These are phyloP conservation scores for Fusarium virguliforme DNA, from an alignment of 2,329 filamentous ascomycete genomes.

Conservation along the genomic window DNA sequence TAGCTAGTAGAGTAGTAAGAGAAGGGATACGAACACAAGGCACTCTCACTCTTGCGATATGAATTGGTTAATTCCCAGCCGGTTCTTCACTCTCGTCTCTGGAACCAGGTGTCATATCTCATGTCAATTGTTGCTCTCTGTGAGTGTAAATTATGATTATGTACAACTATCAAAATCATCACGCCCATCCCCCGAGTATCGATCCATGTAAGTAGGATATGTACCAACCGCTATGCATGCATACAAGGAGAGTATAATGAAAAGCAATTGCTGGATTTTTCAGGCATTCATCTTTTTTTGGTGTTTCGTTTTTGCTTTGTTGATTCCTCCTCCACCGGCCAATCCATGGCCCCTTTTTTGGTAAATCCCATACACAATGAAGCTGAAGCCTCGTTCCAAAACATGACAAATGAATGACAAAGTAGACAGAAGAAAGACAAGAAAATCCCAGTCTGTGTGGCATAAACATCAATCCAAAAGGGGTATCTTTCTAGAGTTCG, in stretches of 20 bases:
- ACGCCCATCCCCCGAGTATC: conserved; percentile 21
- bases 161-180: conserved; percentile 42
- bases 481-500: conserved; percentile 61
- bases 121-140: conserved; percentile 30
- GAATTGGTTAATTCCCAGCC: neutral
- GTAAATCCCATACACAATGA: conserved; percentile 2
- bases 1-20: conserved; percentile 30
- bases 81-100: neutral
- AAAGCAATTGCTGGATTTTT: conserved; percentile 24
- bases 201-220: conserved; percentile 18
- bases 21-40: conserved; percentile 9
- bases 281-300: conserved; percentile 30
- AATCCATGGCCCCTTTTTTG: conserved; percentile 24
- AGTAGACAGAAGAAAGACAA: conserved; percentile 19
- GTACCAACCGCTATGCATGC: conserved; percentile 47
- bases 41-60: conserved; percentile 7
- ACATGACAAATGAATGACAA: conserved; percentile 34
- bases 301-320: conserved; percentile 24
- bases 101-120: conserved; percentile 11
- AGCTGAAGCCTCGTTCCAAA: conserved; percentile 22
- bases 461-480: conserved; percentile 56
- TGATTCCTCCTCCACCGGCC: conserved; percentile 19
- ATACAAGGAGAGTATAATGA: conserved; percentile 23
- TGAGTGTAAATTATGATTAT: conserved; percentile 51
- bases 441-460: conserved; percentile 50